phyloP scores from a whole-genome alignment of 805 yeast genomes.

The Suhomyces sp. region DNA sequence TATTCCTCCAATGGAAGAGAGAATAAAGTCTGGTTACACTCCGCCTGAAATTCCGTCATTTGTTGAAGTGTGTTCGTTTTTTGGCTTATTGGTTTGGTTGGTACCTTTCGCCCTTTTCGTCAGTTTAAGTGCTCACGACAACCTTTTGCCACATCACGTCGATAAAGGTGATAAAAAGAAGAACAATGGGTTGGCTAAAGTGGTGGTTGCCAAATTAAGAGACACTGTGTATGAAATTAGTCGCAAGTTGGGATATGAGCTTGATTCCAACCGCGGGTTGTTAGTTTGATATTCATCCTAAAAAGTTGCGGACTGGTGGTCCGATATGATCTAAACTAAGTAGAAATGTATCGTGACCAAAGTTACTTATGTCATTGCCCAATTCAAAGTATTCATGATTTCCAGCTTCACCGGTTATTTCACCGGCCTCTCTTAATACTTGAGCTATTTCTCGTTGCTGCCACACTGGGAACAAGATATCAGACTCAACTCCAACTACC shows the following conservation, averaged over 20 bases:
- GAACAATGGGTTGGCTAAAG: conserved; percentile 63
- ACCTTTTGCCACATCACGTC: conserved; percentile 64
- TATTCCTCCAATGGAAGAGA: conserved; percentile 64
- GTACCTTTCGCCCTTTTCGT: conserved; percentile 91
- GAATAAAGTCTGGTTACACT: conserved; percentile 55
- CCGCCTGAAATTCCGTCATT: conserved; percentile 76
- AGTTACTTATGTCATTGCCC: conserved; percentile 71
- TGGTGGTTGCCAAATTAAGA: conserved; percentile 53
- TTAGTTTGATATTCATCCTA: conserved; percentile 36
- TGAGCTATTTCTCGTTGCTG: conserved; percentile 82
- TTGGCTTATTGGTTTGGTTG: conserved; percentile 91
- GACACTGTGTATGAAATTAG: conserved; percentile 44
- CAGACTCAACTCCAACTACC: conserved; percentile 90
- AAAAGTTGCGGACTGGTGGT: conserved; percentile 63
- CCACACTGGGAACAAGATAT: conserved; percentile 90
- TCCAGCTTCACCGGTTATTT: conserved; percentile 21
- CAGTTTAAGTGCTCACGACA: conserved; percentile 87
- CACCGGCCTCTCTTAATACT: conserved; percentile 43
- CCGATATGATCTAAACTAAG: conserved; percentile 80
- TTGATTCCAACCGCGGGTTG: conserved; percentile 49
- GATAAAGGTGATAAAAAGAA: conserved; percentile 26
- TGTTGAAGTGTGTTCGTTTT: conserved; percentile 90
- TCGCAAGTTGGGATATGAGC: conserved; percentile 62
- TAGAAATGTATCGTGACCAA: conserved; percentile 90
- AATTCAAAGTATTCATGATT: conserved; percentile 60